Evolutionary conservation across 352 stramenopile species (phyloP).

Genomic region (Phytophthora megakarya): DNA sequence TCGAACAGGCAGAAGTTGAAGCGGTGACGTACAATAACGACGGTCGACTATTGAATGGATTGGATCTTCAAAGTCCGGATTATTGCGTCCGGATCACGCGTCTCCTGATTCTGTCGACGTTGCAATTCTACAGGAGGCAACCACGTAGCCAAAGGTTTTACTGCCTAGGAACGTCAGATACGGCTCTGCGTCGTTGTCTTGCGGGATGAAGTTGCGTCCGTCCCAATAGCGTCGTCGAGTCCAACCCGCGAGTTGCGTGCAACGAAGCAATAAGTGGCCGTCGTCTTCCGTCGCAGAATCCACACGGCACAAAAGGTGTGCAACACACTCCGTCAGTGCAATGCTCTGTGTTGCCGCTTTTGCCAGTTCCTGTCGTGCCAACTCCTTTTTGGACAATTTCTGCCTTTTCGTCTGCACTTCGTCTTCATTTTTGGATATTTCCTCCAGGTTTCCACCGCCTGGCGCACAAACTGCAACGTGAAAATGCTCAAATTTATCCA

Average conservation of each 20-base stretch:
- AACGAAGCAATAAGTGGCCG: conserved; percentile 74
- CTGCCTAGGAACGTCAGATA: conserved; percentile 88
- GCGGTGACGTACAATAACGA: conserved; percentile 10
- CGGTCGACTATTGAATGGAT: conserved; percentile 14
- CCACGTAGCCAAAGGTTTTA: conserved; percentile 78
- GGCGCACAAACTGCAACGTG: conserved; percentile 51
- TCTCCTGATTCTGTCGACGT: conserved; percentile 14
- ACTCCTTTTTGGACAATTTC: conserved; percentile 72
- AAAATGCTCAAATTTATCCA: conserved; percentile 72
- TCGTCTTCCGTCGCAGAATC: conserved; percentile 67
- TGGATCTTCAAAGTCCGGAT: conserved; percentile 12
- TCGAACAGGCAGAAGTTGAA: conserved; percentile 3
- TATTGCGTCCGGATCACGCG: conserved; percentile 13
- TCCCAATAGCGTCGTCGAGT: conserved; percentile 75
- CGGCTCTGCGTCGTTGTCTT: conserved; percentile 32
- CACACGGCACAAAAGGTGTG: conserved; percentile 73
- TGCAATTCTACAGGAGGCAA: conserved; percentile 13
- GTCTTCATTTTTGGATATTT: neutral
- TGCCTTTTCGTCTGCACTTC: conserved; percentile 33
- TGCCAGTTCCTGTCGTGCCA: conserved; percentile 41
- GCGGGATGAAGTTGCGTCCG: conserved; percentile 76
- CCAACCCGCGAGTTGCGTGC: conserved; percentile 66
- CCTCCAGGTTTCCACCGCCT: conserved; percentile 29
- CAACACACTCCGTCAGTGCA: conserved; percentile 59
- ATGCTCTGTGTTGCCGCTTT: conserved; percentile 38